Evolutionary conservation across 345 rosid genomes (phyloP).

Genomic region (Pistacia vera): DNA sequence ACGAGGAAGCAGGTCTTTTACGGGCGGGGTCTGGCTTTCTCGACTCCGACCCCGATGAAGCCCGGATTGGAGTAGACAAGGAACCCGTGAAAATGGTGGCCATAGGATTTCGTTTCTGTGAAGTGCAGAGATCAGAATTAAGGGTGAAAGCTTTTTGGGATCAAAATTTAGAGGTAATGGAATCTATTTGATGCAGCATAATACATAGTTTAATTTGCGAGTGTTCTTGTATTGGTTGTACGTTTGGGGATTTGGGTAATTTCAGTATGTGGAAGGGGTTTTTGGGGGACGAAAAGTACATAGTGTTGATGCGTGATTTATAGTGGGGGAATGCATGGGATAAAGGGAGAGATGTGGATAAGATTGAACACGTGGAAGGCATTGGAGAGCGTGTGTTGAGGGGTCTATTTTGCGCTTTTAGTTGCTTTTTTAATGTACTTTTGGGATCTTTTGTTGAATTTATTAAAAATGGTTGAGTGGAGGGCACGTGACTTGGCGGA

Average conservation of each 20-base stretch:
- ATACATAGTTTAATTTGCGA: not conserved
- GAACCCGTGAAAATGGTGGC: not conserved
- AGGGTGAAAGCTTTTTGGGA: not conserved
- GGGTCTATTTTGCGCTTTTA: constrained; percentile 10
- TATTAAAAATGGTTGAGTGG: not conserved
- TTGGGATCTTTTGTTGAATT: not conserved
- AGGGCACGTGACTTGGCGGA: constrained; percentile 12
- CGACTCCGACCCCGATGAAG: constrained; percentile 10
- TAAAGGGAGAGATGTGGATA: constrained; percentile 1
- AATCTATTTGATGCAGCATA: not conserved
- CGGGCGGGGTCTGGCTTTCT: constrained; percentile 18
- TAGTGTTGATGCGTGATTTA: too few species aligned
- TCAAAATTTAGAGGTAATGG: not conserved
- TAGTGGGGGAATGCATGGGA: not conserved
- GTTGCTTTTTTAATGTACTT: not conserved
- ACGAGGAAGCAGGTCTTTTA: not conserved
- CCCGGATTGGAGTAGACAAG: constrained; percentile 17
- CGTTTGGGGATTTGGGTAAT: not conserved
- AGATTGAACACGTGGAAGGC: constrained; percentile 3
- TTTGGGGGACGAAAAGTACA: not conserved
- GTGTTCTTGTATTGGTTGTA: not conserved
- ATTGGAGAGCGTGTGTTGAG: not conserved
- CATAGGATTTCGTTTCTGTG: not conserved
- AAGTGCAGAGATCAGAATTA: not conserved
- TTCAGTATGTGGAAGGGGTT: rapidly evolving